phyloP scores from a whole-genome alignment of 768 basidiomycete genomes.

The Termitomyces sp. region DNA sequence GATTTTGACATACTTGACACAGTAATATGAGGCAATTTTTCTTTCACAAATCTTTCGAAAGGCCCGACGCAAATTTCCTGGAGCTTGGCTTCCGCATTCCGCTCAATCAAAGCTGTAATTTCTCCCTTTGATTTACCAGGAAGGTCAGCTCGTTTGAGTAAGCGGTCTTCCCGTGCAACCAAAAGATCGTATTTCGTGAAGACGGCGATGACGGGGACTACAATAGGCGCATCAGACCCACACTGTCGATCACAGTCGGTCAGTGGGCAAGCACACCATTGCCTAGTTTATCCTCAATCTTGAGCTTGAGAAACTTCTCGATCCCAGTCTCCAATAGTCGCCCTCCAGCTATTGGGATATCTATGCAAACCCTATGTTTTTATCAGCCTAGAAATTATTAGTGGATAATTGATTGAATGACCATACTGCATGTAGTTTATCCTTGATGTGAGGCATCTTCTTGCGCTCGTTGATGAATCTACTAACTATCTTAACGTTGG shows the following conservation, averaged over 20 bases:
- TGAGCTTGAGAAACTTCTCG: conserved; percentile 19
- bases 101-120: neutral
- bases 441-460: conserved; percentile 14
- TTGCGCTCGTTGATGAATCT: conserved; percentile 18
- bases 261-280: conserved; percentile 9
- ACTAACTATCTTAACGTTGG: conserved; percentile 18
- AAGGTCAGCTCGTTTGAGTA: conserved; percentile 1
- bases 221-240: neutral
- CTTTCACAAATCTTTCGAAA: conserved; percentile 4
- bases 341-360: conserved; percentile 19
- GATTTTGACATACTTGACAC: conserved; percentile 6
- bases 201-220: conserved; percentile 26
- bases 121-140: neutral
- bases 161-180: conserved; percentile 4
- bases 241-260: neutral
- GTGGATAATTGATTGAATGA: neutral
- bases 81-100: neutral
- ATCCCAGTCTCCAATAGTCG: conserved; percentile 20
- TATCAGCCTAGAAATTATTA: neutral
- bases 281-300: conserved; percentile 6
- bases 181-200: conserved; percentile 28
- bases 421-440: conserved; percentile 26
- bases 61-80: conserved; percentile 2
- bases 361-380: conserved; percentile 22
- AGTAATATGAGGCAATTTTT: conserved; percentile 5